Evolutionary conservation across 2,329 filamentous ascomycete species (phyloP).

Genomic region (Aspergillus aculeatus): DNA sequence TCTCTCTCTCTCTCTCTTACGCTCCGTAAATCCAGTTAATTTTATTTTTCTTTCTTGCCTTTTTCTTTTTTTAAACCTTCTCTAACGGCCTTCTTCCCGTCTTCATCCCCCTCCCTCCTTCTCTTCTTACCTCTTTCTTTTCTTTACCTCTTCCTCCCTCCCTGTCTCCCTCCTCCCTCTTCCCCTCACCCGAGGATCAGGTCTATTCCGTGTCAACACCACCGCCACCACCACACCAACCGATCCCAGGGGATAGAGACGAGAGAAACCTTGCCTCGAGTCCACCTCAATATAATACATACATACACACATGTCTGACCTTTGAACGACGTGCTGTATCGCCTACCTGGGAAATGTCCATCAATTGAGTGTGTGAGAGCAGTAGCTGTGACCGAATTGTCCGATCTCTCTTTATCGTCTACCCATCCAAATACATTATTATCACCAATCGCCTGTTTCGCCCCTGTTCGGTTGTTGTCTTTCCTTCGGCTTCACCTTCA

Average conservation of each 20-base stretch:
- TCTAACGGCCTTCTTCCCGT: background rate
- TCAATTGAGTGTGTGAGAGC: slow-evolving; percentile 32
- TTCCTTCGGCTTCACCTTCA: slow-evolving; percentile 47
- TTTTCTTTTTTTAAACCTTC: slow-evolving; percentile 11
- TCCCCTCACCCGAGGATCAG: slow-evolving; percentile 1
- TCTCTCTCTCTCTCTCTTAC: no score
- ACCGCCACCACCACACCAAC: background rate
- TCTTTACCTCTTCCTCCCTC: slow-evolving; percentile 52
- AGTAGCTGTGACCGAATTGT: slow-evolving; percentile 38
- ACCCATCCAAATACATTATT: background rate
- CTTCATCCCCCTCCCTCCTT: slow-evolving; percentile 30
- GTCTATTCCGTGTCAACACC: slow-evolving; percentile 6
- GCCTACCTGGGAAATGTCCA: slow-evolving; percentile 40
- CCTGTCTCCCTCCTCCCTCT: slow-evolving; percentile 48
- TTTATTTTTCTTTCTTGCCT: slow-evolving; percentile 16
- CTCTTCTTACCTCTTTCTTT: slow-evolving; percentile 57
- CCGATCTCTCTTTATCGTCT: slow-evolving; percentile 12
- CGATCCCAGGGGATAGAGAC: background rate
- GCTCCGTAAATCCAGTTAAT: slow-evolving; percentile 5
- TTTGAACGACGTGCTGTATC: slow-evolving; percentile 16
- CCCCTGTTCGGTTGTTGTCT: slow-evolving; percentile 30
- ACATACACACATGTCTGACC: slow-evolving; percentile 16
- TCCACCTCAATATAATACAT: slow-evolving; percentile 8
- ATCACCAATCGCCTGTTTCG: slow-evolving; percentile 15
- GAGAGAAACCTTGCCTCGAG: slow-evolving; percentile 16